Conservation (phyloP, 352 stramenopile genomes). For the Vaucheria bursata region DNA sequence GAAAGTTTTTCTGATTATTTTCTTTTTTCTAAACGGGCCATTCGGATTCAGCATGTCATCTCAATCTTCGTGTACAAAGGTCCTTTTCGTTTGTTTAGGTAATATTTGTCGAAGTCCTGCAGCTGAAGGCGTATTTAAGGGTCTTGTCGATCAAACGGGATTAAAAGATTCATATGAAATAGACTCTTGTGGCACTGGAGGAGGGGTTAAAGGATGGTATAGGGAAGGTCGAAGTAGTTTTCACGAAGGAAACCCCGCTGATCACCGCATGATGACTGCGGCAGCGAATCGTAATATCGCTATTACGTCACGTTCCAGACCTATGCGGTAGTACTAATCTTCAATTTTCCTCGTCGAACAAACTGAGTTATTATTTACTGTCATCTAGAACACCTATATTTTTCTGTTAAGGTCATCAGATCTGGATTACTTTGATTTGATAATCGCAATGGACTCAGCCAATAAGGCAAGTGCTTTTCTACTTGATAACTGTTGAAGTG, state of each 20-base stretch:
- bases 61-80: no score
- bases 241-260: constrained; percentile 68
- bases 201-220: constrained; percentile 60
- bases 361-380: no score
- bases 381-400: no score
- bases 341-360: no score
- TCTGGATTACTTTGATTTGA: constrained; percentile 69
- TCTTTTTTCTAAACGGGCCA: no score
- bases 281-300: constrained; percentile 67
- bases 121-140: constrained; percentile 69
- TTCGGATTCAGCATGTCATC: no score
- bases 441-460: constrained; percentile 62
- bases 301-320: constrained; percentile 65
- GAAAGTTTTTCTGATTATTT: no score
- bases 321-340: no score
- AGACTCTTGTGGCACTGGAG: constrained; percentile 72
- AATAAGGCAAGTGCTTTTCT: constrained; percentile 1
- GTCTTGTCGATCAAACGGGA: constrained; percentile 55
- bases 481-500: not conserved
- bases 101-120: constrained; percentile 70
- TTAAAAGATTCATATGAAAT: constrained; percentile 53
- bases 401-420: no score
- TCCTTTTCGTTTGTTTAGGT: constrained; percentile 76
- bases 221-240: constrained; percentile 64
- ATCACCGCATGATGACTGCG: constrained; percentile 69